phyloP scores from a whole-genome alignment of 805 yeast genomes.

The Sugiyamaella mastotermitis region DNA sequence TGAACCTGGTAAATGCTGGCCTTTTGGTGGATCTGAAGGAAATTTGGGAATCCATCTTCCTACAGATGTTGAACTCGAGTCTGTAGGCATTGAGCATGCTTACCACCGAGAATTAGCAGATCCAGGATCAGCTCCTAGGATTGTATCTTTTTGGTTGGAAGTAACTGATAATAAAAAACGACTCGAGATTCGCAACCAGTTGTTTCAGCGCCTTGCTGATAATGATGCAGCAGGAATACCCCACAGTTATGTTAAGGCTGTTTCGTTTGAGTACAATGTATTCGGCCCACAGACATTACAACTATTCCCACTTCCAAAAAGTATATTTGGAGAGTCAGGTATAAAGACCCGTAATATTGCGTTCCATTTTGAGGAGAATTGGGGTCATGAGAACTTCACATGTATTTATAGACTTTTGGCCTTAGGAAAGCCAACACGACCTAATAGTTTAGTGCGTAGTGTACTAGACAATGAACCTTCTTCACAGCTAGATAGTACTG shows the following conservation, averaged over 20 bases:
- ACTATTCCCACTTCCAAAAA: constrained; percentile 17
- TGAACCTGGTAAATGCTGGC: constrained; percentile 30
- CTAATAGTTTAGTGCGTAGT: no score
- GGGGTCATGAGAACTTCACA: constrained; percentile 29
- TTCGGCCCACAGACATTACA: constrained; percentile 18
- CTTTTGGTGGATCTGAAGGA: constrained; percentile 27
- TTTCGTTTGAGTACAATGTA: constrained; percentile 20
- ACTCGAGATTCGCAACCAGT: not conserved
- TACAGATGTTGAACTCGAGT: constrained; percentile 17
- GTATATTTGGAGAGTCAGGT: constrained; percentile 8
- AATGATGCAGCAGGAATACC: constrained; percentile 5
- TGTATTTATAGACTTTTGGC: constrained; percentile 28
- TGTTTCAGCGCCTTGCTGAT: not conserved
- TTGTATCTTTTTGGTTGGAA: constrained; percentile 25
- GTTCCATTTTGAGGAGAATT: constrained; percentile 25
- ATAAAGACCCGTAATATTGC: constrained; percentile 19
- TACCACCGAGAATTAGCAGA: constrained; percentile 18
- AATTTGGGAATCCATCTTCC: constrained; percentile 24
- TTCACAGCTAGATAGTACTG: no score
- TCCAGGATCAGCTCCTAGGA: constrained; percentile 25
- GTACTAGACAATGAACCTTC: no score
- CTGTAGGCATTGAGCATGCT: constrained; percentile 25
- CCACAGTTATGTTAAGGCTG: constrained; percentile 18
- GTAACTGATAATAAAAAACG: constrained; percentile 17
- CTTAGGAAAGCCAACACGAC: no score